Evolutionary conservation across 1,284 basidiomycete species (phyloP).

Genomic region (Cyathus olla): DNA sequence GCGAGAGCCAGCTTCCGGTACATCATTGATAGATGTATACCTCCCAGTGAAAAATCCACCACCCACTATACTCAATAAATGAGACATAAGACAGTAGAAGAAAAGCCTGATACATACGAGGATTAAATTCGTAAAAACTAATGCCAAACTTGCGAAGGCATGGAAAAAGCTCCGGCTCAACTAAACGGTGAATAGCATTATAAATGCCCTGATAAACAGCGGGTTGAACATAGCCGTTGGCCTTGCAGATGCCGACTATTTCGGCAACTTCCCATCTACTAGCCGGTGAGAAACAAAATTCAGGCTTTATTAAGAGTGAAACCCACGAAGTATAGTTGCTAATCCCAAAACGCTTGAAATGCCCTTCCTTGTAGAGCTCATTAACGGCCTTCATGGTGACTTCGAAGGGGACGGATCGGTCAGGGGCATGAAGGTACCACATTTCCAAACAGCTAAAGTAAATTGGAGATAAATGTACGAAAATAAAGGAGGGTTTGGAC

Average conservation of each 20-base stretch:
- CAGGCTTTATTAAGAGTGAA: background rate
- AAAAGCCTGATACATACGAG: conserved; percentile 34
- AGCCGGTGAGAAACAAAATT: background rate
- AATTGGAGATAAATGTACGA: conserved; percentile 10
- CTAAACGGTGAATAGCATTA: conserved; percentile 61
- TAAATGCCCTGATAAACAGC: conserved; percentile 78
- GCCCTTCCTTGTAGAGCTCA: conserved; percentile 54
- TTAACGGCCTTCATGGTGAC: conserved; percentile 60
- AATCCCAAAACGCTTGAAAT: conserved; percentile 48
- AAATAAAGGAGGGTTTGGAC: too few relatives aligned
- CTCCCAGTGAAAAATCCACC: conserved; percentile 58
- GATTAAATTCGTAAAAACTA: conserved; percentile 70
- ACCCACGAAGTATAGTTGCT: conserved; percentile 49
- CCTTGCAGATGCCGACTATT: conserved; percentile 66
- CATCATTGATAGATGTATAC: conserved; percentile 42
- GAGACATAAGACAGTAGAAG: background rate
- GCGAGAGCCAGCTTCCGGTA: conserved; percentile 51
- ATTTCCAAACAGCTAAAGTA: conserved; percentile 37
- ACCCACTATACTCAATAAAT: conserved; percentile 34
- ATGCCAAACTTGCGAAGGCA: conserved; percentile 73
- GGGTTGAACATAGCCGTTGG: conserved; percentile 69
- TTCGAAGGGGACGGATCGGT: conserved; percentile 59
- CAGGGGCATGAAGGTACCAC: conserved; percentile 64
- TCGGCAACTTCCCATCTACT: conserved; percentile 69
- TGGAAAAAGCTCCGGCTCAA: conserved; percentile 73